Base-by-base conservation (phyloP, 192 early-diverging fungal species). In the Borealophlyctis nickersoniae region DNA sequence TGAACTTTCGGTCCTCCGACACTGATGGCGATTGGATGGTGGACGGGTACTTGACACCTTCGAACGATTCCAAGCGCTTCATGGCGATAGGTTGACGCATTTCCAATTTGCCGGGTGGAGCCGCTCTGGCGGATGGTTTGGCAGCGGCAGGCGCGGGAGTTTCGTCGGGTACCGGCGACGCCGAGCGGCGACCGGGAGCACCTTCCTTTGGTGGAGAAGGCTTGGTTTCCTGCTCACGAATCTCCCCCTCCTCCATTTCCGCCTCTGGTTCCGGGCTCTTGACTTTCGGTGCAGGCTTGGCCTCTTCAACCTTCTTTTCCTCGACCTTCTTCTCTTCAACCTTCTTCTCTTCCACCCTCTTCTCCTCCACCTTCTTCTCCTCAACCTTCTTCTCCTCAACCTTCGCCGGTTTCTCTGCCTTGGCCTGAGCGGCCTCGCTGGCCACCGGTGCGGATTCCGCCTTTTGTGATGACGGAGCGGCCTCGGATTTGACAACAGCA, bases 1-100 rank as follows among this genome's bases (percentile, higher is more conserved):
- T 77, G 63, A 86, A 86, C 50, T 86, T 87, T 51, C 85, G 81
- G 29, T 70, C 82, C 3, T 83, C 79, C 31, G 83, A 71, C 4
- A 62, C 68, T 7, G 48, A 28, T 3, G 76, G 76, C 2, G 78
- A 73, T 14, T 73, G 69, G 16, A 70, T 56, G 0, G 64, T 52
- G 23, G 80, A 69, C 24, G 85, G 87, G 30, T 82, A 79, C 53
- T 81, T 80, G 29, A 87, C 49, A 13, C 62, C 62, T n/a, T 74
- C 72, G 45, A 74, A 74, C 9, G 66, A 54, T 50, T 70, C 49
- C 11, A 74, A 52, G 11, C 63, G 52, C 19, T 9, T 60, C 63
- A 60, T 57, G 19, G 36, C 19, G 35, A 45, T 24, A 73, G 28
- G 30, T 62, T 73, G 64, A 70, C 80, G 62, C 62, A 69, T 58